phyloP scores from a whole-genome alignment of 2,329 filamentous ascomycete species.

The Pseudogymnoascus sp. region DNA sequence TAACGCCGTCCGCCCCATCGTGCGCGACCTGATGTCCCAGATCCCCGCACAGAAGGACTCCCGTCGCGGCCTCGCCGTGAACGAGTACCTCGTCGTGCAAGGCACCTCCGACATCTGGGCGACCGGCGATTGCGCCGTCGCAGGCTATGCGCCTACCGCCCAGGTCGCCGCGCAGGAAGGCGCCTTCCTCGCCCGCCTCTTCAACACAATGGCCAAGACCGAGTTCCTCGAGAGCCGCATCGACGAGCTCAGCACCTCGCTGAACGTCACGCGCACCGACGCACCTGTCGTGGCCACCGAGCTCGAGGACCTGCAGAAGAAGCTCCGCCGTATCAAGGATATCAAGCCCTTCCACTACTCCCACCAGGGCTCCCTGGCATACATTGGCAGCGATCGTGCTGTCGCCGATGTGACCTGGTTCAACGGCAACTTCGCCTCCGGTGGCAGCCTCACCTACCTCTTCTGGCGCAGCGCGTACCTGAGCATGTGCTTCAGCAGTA shows the following conservation, averaged over 20 bases:
- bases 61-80: slow-evolving; percentile 87
- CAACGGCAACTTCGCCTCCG: slow-evolving; percentile 90
- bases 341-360: slow-evolving; percentile 98
- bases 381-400: slow-evolving; percentile 96
- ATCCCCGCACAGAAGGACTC: slow-evolving; percentile 95
- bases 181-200: slow-evolving; percentile 85
- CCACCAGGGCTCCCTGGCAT: slow-evolving; percentile 92
- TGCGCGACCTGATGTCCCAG: slow-evolving; percentile 84
- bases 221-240: slow-evolving; percentile 73
- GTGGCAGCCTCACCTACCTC: slow-evolving; percentile 88
- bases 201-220: slow-evolving; percentile 98
- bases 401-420: slow-evolving; percentile 97
- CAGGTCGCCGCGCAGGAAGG: slow-evolving; percentile 96
- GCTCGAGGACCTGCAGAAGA: slow-evolving; percentile 80
- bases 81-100: slow-evolving; percentile 98
- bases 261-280: slow-evolving; percentile 54
- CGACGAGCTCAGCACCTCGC: slow-evolving; percentile 52
- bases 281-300: slow-evolving; percentile 61
- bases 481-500: slow-evolving; percentile 99
- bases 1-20: slow-evolving; percentile 81
- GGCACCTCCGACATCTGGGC: slow-evolving; percentile 97
- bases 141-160: slow-evolving; percentile 94
- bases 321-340: slow-evolving; percentile 82
- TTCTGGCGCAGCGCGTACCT: slow-evolving; percentile 98
- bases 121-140: slow-evolving; percentile 92